Evolutionary conservation across 495 filamentous ascomycete species (phyloP).

Genomic region (Cercophora sp.): DNA sequence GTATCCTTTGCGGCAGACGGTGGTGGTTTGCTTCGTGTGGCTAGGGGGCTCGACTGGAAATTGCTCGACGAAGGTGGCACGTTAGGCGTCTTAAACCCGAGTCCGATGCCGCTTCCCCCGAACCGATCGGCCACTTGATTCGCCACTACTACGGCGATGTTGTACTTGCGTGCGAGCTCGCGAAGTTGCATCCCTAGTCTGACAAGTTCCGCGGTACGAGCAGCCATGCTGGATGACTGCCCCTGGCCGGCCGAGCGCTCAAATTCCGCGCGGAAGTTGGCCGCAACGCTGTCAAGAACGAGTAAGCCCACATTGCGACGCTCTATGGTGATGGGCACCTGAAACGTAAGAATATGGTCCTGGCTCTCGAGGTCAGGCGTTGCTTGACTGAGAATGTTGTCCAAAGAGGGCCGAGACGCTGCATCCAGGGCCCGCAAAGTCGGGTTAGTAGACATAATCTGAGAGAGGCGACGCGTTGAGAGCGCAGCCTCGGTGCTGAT

Average conservation of each 20-base stretch:
- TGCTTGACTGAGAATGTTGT: constrained; percentile 68
- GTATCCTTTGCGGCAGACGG: constrained; percentile 3
- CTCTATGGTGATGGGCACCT: constrained; percentile 78
- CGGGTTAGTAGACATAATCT: constrained; percentile 69
- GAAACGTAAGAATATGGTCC: constrained; percentile 89
- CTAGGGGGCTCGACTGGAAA: constrained; percentile 37
- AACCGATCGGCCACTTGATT: constrained; percentile 98
- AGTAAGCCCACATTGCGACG: constrained; percentile 73
- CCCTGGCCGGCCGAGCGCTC: constrained; percentile 41
- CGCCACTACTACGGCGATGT: constrained; percentile 81
- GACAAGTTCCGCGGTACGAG: constrained; percentile 64
- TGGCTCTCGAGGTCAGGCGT: constrained; percentile 93
- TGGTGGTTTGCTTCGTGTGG: constrained; percentile 28
- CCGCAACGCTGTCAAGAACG: constrained; percentile 84
- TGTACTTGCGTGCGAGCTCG: constrained; percentile 63
- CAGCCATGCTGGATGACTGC: constrained; percentile 50
- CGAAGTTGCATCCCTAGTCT: constrained; percentile 73
- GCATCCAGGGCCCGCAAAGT: constrained; percentile 45
- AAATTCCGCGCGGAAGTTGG: constrained; percentile 92
- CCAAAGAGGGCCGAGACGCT: constrained; percentile 58
- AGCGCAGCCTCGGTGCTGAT: constrained; percentile 92
- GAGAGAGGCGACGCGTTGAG: constrained; percentile 71
- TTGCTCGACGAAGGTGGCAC: constrained; percentile 13
- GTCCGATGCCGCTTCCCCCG: constrained; percentile 17
- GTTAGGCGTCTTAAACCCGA: constrained; percentile 14